phyloP scores from a whole-genome alignment of 352 stramenopile species.

The Globisporangium viniferum region DNA sequence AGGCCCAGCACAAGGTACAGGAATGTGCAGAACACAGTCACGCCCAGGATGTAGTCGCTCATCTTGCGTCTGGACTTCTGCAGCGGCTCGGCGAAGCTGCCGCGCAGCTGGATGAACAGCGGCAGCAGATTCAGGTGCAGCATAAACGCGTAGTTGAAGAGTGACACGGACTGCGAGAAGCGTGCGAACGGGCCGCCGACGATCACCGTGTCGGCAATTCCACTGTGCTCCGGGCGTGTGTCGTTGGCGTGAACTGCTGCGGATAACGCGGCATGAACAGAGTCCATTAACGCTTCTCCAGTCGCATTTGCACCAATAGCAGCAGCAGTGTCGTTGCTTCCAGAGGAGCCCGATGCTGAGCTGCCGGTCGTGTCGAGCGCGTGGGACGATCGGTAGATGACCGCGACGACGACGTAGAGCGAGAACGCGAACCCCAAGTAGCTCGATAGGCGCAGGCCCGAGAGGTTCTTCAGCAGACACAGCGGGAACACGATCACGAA shows the following conservation, averaged over 20 bases:
- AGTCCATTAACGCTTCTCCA: neutral
- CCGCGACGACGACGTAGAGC: constrained; percentile 50
- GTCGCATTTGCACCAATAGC: constrained; percentile 12
- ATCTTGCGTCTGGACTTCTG: constrained; percentile 45
- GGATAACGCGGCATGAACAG: neutral
- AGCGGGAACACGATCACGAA: constrained; percentile 57
- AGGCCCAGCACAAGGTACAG: constrained; percentile 63
- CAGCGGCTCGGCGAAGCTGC: constrained; percentile 52
- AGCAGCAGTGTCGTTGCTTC: neutral
- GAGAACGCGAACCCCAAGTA: constrained; percentile 71
- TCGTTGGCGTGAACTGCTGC: constrained; percentile 4
- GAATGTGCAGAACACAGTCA: constrained; percentile 51
- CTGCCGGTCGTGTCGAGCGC: constrained; percentile 11
- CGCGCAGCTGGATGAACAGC: constrained; percentile 67
- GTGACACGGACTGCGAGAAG: constrained; percentile 53
- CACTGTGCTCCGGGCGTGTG: constrained; percentile 5
- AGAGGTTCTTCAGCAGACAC: constrained; percentile 69
- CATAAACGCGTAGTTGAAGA: constrained; percentile 87
- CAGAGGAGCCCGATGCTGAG: constrained; percentile 1
- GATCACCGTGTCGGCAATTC: constrained; percentile 27
- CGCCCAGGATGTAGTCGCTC: constrained; percentile 44
- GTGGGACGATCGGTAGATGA: constrained; percentile 55
- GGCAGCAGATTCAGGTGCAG: constrained; percentile 81
- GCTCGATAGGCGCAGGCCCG: constrained; percentile 61
- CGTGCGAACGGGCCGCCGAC: constrained; percentile 34